Percentiles rank a stretch among this genome's conserved stretches.
Conservation (phyloP, 2,329 filamentous ascomycete genomes). For the Aspergillus melleus region DNA sequence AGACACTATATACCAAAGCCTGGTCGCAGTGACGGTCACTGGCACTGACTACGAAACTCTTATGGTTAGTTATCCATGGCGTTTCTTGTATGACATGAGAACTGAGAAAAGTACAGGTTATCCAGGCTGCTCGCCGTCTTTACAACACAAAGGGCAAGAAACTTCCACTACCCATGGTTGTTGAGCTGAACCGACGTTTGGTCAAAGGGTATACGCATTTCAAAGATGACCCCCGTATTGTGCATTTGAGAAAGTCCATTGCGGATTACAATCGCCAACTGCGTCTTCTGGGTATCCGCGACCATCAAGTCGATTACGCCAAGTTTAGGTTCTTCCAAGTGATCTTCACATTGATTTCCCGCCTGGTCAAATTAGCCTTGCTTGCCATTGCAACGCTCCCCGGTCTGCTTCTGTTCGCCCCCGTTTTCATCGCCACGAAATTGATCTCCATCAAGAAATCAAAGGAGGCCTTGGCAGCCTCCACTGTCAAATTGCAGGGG, state of each 20-base stretch:
- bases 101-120: slow-evolving; percentile 57
- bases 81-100: background rate
- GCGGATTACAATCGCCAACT: slow-evolving; percentile 84
- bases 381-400: slow-evolving; percentile 81
- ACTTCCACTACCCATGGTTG: slow-evolving; percentile 84
- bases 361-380: slow-evolving; percentile 72
- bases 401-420: slow-evolving; percentile 81
- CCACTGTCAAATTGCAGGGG: slow-evolving; percentile 83
- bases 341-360: slow-evolving; percentile 74
- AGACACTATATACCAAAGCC: slow-evolving; percentile 80
- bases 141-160: slow-evolving; percentile 96
- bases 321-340: slow-evolving; percentile 77
- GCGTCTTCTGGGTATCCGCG: slow-evolving; percentile 79
- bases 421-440: slow-evolving; percentile 82
- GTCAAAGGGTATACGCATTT: slow-evolving; percentile 90
- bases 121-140: slow-evolving; percentile 87
- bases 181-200: slow-evolving; percentile 89
- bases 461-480: slow-evolving; percentile 78
- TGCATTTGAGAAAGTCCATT: slow-evolving; percentile 71
- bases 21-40: slow-evolving; percentile 86
- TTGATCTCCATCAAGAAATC: slow-evolving; percentile 80
- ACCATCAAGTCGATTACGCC: slow-evolving; percentile 93
- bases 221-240: slow-evolving; percentile 84
- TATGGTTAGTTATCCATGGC: slow-evolving; percentile 58
- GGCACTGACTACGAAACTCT: slow-evolving; percentile 93